Evolutionary conservation across 2,329 filamentous ascomycete genomes (phyloP).

Genomic region (Cordyceps fumosorosea): DNA sequence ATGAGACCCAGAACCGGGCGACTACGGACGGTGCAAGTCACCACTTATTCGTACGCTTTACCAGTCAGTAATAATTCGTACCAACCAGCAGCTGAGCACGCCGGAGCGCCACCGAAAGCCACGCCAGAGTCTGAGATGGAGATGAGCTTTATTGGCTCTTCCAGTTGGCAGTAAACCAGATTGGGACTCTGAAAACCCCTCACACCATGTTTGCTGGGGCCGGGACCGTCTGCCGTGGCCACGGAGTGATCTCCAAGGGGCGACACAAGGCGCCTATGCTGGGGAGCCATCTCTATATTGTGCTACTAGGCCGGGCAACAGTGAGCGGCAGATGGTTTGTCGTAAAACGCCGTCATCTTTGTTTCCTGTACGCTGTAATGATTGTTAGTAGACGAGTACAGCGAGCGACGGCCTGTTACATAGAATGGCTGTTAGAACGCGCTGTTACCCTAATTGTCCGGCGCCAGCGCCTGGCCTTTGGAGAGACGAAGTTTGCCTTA

Average conservation of each 20-base stretch:
- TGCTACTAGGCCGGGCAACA: no score
- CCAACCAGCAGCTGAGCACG: constrained; percentile 1
- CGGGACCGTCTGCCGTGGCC: not conserved
- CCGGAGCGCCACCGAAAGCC: constrained; percentile 8
- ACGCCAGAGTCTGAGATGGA: constrained; percentile 1
- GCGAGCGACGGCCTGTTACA: no score
- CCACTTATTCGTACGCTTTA: no score
- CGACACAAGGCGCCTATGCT: not conserved
- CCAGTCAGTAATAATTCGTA: not conserved
- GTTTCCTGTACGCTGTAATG: not conserved
- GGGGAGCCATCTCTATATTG: no score
- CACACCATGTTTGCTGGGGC: constrained; percentile 5
- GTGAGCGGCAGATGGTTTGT: no score
- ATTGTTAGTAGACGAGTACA: not conserved
- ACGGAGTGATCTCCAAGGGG: constrained; percentile 3
- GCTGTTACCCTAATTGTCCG: not conserved
- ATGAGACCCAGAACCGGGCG: not conserved
- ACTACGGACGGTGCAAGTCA: not conserved
- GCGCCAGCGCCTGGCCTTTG: not conserved
- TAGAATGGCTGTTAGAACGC: not conserved
- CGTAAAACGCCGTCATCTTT: not conserved
- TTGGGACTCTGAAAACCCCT: constrained; percentile 8
- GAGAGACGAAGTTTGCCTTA: not conserved
- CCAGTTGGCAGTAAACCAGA: not conserved
- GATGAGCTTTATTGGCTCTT: not conserved